A percentile compares a stretch with the other conserved stretches of the same genome.
Evolutionary conservation across 2,329 filamentous ascomycete species (phyloP).

Genomic region (Trichophaea hybrida): DNA sequence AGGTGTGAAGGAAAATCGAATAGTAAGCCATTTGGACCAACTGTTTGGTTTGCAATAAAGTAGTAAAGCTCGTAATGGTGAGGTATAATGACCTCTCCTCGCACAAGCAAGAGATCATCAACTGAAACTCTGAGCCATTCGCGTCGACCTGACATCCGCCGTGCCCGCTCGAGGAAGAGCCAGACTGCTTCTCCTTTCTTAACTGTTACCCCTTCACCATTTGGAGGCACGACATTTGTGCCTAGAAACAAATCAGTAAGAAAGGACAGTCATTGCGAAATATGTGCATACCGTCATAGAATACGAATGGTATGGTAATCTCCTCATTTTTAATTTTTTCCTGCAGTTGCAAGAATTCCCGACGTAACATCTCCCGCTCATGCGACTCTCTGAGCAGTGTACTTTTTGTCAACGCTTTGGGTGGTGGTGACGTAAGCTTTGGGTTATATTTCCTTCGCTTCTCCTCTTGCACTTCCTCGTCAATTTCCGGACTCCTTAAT

Average conservation of each 20-base stretch:
- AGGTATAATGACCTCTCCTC: conserved; percentile 80
- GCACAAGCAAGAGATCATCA: conserved; percentile 86
- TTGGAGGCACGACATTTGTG: conserved; percentile 60
- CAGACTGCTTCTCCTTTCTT: conserved; percentile 90
- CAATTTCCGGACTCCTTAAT: not conserved
- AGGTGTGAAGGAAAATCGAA: conserved; percentile 50
- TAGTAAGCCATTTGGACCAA: conserved; percentile 55
- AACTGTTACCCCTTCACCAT: conserved; percentile 55
- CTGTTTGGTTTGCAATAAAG: conserved; percentile 78
- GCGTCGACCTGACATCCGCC: conserved; percentile 49
- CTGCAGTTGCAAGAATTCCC: conserved; percentile 69
- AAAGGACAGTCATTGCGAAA: not conserved
- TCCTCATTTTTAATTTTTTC: conserved; percentile 79
- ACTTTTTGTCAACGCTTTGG: conserved; percentile 62
- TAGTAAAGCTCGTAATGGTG: conserved; percentile 98
- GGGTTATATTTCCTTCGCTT: conserved; percentile 37
- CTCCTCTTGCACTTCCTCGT: conserved; percentile 13
- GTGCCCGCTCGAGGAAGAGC: conserved; percentile 63
- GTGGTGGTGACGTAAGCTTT: conserved; percentile 45
- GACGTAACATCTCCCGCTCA: conserved; percentile 57
- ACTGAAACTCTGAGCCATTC: conserved; percentile 91
- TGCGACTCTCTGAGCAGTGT: conserved; percentile 65
- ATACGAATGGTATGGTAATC: conserved; percentile 84
- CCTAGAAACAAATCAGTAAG: conserved; percentile 4
- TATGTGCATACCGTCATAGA: conserved; percentile 58